These are phyloP conservation scores for Aspergillus sp. DNA, from an alignment of 2,329 filamentous ascomycete genomes.

Conservation along the genomic window DNA sequence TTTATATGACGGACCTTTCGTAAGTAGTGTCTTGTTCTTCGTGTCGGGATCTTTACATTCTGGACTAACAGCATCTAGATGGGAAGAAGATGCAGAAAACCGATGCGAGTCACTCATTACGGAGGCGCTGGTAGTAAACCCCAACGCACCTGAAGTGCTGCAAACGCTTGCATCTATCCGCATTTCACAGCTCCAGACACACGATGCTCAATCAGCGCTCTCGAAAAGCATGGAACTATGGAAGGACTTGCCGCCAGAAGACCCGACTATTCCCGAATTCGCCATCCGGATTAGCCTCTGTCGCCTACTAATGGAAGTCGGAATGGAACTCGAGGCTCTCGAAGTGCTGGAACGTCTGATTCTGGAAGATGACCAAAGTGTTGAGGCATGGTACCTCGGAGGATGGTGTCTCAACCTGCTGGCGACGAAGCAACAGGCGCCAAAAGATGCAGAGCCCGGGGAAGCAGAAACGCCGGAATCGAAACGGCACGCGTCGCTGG, in stretches of 20 bases:
- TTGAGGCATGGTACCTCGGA: conserved; percentile 94
- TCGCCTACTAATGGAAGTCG: conserved; percentile 80
- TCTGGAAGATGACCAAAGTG: conserved; percentile 82
- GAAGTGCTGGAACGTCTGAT: conserved; percentile 77
- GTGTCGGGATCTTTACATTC: background rate
- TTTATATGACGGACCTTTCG: conserved; percentile 97
- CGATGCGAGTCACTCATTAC: conserved; percentile 83
- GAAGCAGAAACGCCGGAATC: conserved; percentile 36
- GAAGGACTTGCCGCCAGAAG: conserved; percentile 65
- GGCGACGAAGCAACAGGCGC: conserved; percentile 37
- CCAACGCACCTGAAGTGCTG: conserved; percentile 76
- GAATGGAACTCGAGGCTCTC: conserved; percentile 75
- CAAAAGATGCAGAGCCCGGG: conserved; percentile 23
- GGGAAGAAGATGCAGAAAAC: conserved; percentile 81
- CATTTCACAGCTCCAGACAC: conserved; percentile 72
- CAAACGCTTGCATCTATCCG: conserved; percentile 91
- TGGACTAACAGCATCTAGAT: conserved; percentile 32
- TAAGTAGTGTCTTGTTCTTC: conserved; percentile 36
- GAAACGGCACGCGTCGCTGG: conserved; percentile 56
- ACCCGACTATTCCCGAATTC: conserved; percentile 73
- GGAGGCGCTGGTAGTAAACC: conserved; percentile 78
- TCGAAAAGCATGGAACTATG: conserved; percentile 72
- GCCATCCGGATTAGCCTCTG: conserved; percentile 75
- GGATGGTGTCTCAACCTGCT: conserved; percentile 84
- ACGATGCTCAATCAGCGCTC: conserved; percentile 74